These are phyloP conservation scores for Mucor circinelloides DNA, from an alignment of 371 early-diverging fungal species.

Conservation along the genomic window DNA sequence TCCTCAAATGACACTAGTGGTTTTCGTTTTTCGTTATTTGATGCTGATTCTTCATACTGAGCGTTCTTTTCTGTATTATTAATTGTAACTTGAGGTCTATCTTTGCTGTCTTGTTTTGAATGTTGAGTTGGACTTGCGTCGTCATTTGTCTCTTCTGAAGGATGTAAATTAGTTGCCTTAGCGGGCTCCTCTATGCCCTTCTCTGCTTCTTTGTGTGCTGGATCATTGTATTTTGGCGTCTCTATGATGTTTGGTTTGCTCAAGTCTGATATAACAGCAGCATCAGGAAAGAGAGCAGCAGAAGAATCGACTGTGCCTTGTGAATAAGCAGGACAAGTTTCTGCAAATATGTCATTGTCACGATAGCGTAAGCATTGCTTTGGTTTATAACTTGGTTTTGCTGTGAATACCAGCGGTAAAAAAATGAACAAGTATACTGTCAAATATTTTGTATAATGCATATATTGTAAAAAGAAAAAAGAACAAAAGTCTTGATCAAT, in stretches of 20 bases:
- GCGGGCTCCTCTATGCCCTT: background rate
- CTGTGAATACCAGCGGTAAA: background rate
- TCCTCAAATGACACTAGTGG: slow-evolving; percentile 46
- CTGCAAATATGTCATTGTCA: slow-evolving; percentile 21
- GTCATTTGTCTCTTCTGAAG: background rate
- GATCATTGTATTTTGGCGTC: background rate
- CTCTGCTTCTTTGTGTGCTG: background rate
- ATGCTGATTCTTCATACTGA: background rate
- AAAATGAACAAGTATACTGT: background rate
- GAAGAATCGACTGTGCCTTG: slow-evolving; percentile 19
- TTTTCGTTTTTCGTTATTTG: background rate
- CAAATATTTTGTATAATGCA: background rate
- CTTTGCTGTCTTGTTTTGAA: background rate
- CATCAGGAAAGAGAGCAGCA: slow-evolving; percentile 21
- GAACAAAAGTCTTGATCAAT: background rate
- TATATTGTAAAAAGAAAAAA: background rate
- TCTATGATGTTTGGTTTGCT: background rate
- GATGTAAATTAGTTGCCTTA: background rate
- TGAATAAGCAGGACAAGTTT: slow-evolving; percentile 29
- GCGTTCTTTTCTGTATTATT: background rate
- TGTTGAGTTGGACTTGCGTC: background rate
- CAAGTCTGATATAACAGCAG: slow-evolving; percentile 10
- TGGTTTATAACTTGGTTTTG: slow-evolving; percentile 9
- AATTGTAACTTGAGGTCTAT: background rate
- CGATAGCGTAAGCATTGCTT: slow-evolving; percentile 26